Evolutionary conservation across 768 basidiomycete species (phyloP).

Genomic region (Hericium coralloides): DNA sequence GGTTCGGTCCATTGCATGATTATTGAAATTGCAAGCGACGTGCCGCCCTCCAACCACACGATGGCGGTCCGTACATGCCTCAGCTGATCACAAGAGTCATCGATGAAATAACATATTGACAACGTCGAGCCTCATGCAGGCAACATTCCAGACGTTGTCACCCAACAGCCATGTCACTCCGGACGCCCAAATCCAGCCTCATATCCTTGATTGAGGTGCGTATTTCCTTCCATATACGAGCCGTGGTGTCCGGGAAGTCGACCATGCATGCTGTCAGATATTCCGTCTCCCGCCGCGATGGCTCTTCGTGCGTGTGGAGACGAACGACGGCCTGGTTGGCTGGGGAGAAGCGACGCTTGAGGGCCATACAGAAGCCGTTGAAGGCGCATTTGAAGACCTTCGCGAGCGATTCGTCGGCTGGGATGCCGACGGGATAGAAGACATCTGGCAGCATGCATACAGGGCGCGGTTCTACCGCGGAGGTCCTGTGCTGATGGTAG

Average conservation of each 20-base stretch:
- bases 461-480: slow-evolving; percentile 66
- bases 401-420: slow-evolving; percentile 48
- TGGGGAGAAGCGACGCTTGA: slow-evolving; percentile 75
- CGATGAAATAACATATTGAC: too few species aligned
- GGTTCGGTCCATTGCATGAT: not conserved
- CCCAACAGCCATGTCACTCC: not conserved
- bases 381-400: slow-evolving; percentile 58
- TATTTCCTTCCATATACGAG: not conserved
- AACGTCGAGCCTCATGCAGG: too few species aligned
- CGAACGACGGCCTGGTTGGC: slow-evolving; percentile 51
- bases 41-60: too few species aligned
- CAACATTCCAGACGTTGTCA: too few species aligned
- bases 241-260: too few species aligned
- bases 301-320: slow-evolving; percentile 68
- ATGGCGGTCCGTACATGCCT: not conserved
- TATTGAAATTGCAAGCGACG: too few species aligned
- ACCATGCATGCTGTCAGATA: slow-evolving; percentile 22
- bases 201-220: not conserved
- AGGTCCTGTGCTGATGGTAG: slow-evolving; percentile 61
- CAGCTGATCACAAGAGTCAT: not conserved
- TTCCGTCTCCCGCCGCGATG: slow-evolving; percentile 68
- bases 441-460: slow-evolving; percentile 63
- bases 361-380: slow-evolving; percentile 65
- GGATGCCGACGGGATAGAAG: slow-evolving; percentile 59
- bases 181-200: not conserved